Evolutionary conservation across 2,329 filamentous ascomycete genomes (phyloP), one percentile per base, ranked within the genome.

Genomic region (Zymoseptoria ardabiliae): DNA sequence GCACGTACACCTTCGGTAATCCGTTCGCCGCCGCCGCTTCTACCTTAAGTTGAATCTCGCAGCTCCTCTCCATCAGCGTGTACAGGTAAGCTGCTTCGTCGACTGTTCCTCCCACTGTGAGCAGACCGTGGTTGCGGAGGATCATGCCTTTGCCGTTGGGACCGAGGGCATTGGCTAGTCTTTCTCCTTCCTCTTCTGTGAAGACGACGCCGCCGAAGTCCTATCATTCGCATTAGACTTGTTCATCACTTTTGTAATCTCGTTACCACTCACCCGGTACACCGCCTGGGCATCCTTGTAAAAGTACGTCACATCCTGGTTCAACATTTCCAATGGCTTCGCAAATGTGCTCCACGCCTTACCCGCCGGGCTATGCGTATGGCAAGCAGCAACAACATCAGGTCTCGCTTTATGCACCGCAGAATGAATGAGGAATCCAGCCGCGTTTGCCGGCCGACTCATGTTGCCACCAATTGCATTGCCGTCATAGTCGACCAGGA

Each of bases 61-160:
- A 90, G 53, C 82, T 84, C 54, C 86, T 79, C 72, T 91, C 88
- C 71, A 90, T 78, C 51, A 87, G 74, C 0, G 83, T 84, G 69
- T 89, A 88, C 55, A 90, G 72, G 71, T 86, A 91, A 0, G 84
- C 85, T 1, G 88, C 88, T 72, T 91, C 88, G 69, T 91, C 88
- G 2, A 91, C 87, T 0, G 88, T 91, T 6, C 72, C 68, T 3
- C 88, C 88, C 0, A 89, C 87, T 0, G 86, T 89, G 55, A 91
- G 73, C 41, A 91, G 74, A 0, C 88, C 88, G 72, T 91, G 88
- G 70, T 90, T 91, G 64, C 86, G 78, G 55, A 90, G 74, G 53
- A 90, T 85, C 63, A 84, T 79, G 1, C 80, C 86, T 70, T 82
- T 83, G 21, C 80, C 87, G 65, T 82, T 82, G 0, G 77, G 72